These are phyloP conservation scores for Aspergillus heteromorphus DNA, from an alignment of 495 filamentous ascomycete species.

Conservation along the genomic window DNA sequence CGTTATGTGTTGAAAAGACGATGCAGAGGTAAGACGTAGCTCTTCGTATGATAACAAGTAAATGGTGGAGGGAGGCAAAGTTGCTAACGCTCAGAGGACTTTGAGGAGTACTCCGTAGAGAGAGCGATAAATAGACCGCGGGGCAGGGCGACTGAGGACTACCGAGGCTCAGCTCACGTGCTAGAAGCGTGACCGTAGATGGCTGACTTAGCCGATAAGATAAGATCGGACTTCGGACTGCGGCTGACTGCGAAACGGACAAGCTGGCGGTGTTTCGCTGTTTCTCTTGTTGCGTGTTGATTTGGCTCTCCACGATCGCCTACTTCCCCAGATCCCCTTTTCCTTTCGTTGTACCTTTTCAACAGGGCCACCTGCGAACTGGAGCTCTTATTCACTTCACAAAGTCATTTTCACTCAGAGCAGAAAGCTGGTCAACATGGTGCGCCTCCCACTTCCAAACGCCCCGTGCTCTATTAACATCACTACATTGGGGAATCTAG, in stretches of 20 bases:
- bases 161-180: constrained; percentile 30
- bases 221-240: constrained; percentile 22
- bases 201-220: constrained; percentile 32
- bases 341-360: not conserved
- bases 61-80: not conserved
- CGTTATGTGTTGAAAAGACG: not conserved
- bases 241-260: constrained; percentile 23
- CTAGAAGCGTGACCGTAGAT: not conserved
- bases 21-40: constrained; percentile 1
- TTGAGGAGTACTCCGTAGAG: not conserved
- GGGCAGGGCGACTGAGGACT: constrained; percentile 13
- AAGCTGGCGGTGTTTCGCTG: constrained; percentile 26
- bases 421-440: constrained; percentile 10
- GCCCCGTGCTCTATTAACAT: constrained; percentile 13
- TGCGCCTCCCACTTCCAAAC: constrained; percentile 2
- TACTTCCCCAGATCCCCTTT: constrained; percentile 3
- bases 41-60: not conserved
- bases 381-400: not conserved
- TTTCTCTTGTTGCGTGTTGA: constrained; percentile 4
- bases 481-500: constrained; percentile 29
- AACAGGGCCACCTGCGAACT: not conserved
- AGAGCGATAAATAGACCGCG: constrained; percentile 6
- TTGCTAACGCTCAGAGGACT: not conserved
- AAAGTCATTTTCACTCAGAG: not conserved
- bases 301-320: constrained; percentile 3